Evolutionary conservation across 176 grass and related monocot genomes (phyloP).

Genomic region (Tuctoria greenei): DNA sequence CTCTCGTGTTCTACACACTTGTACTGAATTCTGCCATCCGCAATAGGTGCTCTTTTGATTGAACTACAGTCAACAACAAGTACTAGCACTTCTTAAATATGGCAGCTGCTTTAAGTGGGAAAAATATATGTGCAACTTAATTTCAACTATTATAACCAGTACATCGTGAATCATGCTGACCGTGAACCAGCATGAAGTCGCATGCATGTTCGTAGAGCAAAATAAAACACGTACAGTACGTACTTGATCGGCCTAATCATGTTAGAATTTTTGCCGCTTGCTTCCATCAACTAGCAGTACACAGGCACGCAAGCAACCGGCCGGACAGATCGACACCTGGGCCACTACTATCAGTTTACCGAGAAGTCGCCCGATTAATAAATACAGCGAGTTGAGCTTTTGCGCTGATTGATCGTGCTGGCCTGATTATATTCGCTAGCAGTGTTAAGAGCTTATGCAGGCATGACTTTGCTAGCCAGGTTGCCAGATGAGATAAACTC

Average conservation of each 20-base stretch:
- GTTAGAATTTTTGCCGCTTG: background rate
- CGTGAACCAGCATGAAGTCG: background rate
- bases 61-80: background rate
- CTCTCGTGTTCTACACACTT: background rate
- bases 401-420: background rate
- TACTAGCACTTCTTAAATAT: background rate
- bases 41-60: background rate
- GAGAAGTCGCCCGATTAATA: conserved; percentile 31
- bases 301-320: background rate
- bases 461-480: background rate
- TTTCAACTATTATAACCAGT: background rate
- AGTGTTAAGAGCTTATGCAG: background rate
- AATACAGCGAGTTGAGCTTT: conserved; percentile 28
- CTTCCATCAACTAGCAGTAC: conserved; percentile 6
- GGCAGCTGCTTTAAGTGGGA: background rate
- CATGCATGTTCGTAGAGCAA: conserved; percentile 7
- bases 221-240: background rate
- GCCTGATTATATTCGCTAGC: background rate
- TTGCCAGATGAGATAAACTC: background rate
- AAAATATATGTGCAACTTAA: background rate
- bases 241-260: conserved; percentile 16
- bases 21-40: background rate
- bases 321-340: too few species aligned
- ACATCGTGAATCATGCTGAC: background rate
- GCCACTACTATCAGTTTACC: too few species aligned